Base-by-base conservation (phyloP, 176 grass and related monocot species). In the Carex myosuroides region DNA sequence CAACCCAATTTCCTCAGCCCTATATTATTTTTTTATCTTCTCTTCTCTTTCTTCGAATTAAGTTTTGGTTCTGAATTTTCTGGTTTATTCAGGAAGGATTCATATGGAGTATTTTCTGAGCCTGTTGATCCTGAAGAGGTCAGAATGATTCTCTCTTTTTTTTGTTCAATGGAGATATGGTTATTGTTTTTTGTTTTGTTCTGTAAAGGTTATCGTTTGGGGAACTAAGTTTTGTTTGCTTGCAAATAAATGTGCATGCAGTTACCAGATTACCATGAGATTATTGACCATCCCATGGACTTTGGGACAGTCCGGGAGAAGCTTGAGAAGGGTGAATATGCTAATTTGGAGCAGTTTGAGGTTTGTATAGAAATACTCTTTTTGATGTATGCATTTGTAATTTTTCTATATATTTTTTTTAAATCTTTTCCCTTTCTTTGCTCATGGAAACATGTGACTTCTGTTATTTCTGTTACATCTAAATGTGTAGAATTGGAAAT, bases 231-330 rank as follows among this genome's bases (percentile, higher is more conserved):
- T 76, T 86, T 70, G 39, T 88, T 86, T 86, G 83, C 5, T 35
- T 70, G 52, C 74, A 68, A 39, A 86, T 91, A 13, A 46, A 73
- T 83, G 30, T 84, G 26, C 60, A 72, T 42, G 32, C 87, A 99
- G 97, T 92, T 99, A 66, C 97, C 97, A 0, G 97, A 99, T 56
- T 99, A 99, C 75, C 88, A 84, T 92, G 97, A 95, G 69, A 99
- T 95, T 79, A 92, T 99, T 75, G 85, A 99, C 52, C 85, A 99
- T 85, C 96, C 96, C 0, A 99, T 99, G 96, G 96, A 99, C 87
- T 99, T 99, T 89, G 86, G n/a, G 1, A 99, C 96, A 9, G 5
- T 99, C 79, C 55, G 91, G 5, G 85, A 95, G 83, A 99, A 99
- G 78, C 93, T 99, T 21, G 66, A 89, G 33, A 83, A 89, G 33